phyloP scores from a whole-genome alignment of 2,329 filamentous ascomycete species.

The Aspergillus intermedius region DNA sequence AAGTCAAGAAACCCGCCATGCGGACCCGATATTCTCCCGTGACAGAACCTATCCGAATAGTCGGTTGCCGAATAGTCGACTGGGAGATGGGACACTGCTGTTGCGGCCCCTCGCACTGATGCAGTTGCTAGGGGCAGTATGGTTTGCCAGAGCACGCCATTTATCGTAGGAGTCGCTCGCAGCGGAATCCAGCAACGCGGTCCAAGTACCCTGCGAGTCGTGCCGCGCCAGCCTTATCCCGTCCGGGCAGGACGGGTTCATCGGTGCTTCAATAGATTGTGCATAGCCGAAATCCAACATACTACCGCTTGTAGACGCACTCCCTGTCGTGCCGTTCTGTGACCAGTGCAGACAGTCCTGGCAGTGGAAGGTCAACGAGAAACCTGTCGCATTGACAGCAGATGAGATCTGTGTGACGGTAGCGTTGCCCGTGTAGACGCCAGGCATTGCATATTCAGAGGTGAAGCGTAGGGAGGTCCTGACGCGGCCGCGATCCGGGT shows the following conservation, averaged over 20 bases:
- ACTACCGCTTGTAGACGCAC: conserved; percentile 40
- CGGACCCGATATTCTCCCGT: no score
- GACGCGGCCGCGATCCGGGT: background rate
- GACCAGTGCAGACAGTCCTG: conserved; percentile 51
- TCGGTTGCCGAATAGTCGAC: no score
- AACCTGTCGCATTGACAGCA: conserved; percentile 52
- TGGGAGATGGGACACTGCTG: no score
- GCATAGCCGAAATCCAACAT: conserved; percentile 51
- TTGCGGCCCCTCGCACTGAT: background rate
- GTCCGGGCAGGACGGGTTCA: conserved; percentile 1
- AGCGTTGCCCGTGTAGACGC: conserved; percentile 55
- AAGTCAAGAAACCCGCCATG: no score
- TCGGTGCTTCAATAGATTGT: conserved; percentile 34
- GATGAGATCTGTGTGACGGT: conserved; percentile 55
- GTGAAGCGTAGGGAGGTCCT: conserved; percentile 1
- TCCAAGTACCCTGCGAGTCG: conserved; percentile 4
- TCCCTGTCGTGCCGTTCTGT: conserved; percentile 40
- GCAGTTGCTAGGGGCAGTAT: background rate
- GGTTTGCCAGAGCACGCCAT: conserved; percentile 1
- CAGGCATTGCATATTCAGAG: conserved; percentile 51
- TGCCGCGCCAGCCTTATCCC: background rate
- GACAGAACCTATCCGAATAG: no score
- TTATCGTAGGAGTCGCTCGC: background rate
- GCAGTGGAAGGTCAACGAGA: conserved; percentile 58
- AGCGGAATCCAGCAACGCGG: conserved; percentile 1